These are phyloP conservation scores for Podaxis sp. DNA, from an alignment of 768 basidiomycete species.

Conservation along the genomic window DNA sequence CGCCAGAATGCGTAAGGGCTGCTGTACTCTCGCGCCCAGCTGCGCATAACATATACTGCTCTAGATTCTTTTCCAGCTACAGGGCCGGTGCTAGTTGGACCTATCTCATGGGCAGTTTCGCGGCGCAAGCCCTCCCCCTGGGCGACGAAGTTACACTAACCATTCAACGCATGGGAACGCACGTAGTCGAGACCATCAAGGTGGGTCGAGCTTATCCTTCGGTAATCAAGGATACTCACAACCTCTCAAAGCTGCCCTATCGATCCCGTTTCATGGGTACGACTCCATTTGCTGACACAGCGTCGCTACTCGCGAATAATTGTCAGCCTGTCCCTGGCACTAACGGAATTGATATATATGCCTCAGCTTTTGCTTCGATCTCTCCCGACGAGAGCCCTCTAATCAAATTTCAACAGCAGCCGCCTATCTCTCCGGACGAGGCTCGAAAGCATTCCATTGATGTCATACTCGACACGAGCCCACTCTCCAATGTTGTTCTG, in stretches of 20 bases:
- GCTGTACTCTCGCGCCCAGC: not conserved
- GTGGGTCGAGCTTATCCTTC: slow-evolving; percentile 29
- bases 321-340: slow-evolving; percentile 50
- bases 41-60: not conserved
- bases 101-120: slow-evolving; percentile 51
- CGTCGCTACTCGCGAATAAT: slow-evolving; percentile 51
- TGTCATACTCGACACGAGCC: slow-evolving; percentile 49
- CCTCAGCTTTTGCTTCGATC: slow-evolving; percentile 10
- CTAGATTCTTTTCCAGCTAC: slow-evolving; percentile 45
- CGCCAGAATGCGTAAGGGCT: slow-evolving; percentile 44
- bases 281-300: slow-evolving; percentile 45
- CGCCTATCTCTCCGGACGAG: slow-evolving; percentile 29
- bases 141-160: slow-evolving; percentile 43
- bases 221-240: not conserved
- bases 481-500: slow-evolving; percentile 43
- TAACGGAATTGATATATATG: slow-evolving; percentile 45
- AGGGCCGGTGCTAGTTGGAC: slow-evolving; percentile 32
- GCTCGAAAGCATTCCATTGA: slow-evolving; percentile 41
- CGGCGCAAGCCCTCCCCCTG: slow-evolving; percentile 48
- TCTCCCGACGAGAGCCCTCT: slow-evolving; percentile 25
- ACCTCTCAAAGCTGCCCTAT: slow-evolving; percentile 48
- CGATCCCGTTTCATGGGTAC: slow-evolving; percentile 49
- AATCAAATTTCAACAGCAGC: slow-evolving; percentile 40
- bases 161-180: slow-evolving; percentile 39
- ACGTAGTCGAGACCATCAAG: slow-evolving; percentile 39